These are phyloP conservation scores for Psidium guajava DNA, from an alignment of 345 rosid genomes.

Conservation along the genomic window DNA sequence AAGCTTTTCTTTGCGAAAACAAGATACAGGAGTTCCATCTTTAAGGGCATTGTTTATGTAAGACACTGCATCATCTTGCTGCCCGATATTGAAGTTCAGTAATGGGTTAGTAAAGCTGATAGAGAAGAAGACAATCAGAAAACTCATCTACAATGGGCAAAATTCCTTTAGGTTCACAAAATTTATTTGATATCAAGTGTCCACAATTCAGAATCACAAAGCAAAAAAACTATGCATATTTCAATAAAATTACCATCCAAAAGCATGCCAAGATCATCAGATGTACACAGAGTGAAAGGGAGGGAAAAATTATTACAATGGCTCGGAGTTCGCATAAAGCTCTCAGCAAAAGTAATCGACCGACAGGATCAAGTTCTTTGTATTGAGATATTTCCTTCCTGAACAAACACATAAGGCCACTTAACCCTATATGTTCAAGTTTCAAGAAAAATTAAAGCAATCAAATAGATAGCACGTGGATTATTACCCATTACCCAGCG, in stretches of 20 bases:
- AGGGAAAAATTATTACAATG: conserved; percentile 28
- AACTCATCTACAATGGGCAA: not conserved
- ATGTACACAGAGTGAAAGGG: not conserved
- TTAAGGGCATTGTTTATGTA: conserved; percentile 44
- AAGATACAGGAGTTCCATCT: conserved; percentile 29
- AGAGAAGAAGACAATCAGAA: not conserved
- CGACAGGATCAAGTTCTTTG: conserved; percentile 44
- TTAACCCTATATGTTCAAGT: not conserved
- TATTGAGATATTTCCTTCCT: conserved; percentile 60
- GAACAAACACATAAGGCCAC: conserved; percentile 8
- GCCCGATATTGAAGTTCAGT: conserved; percentile 1
- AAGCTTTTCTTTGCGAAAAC: conserved; percentile 55
- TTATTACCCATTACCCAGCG: conserved; percentile 46
- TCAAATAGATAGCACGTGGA: not conserved
- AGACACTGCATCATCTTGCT: conserved; percentile 64
- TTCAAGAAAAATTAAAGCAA: not conserved
- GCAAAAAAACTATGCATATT: not conserved
- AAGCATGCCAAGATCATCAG: not conserved
- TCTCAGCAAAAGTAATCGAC: conserved; percentile 53
- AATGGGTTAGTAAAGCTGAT: not conserved
- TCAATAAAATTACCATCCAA: not conserved
- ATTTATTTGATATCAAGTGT: not conserved
- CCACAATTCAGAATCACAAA: not conserved
- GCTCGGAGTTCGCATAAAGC: conserved; percentile 87
- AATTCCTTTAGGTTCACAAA: not conserved